Base-by-base conservation (phyloP, 108 stramenopile species). In the Nitzschia sp. region DNA sequence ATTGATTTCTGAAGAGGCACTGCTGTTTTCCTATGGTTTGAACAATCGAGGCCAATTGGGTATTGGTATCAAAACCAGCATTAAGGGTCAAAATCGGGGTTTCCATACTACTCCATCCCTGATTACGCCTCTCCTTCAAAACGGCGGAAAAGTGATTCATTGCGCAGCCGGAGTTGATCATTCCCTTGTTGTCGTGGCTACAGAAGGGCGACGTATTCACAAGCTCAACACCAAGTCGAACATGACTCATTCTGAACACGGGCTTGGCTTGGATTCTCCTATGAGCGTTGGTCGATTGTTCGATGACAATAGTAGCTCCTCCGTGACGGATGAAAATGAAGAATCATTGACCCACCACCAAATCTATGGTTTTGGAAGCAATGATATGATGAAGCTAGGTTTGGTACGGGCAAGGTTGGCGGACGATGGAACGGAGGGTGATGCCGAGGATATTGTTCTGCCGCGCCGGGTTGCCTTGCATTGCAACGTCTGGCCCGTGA, bases 161-260 rank as follows among this genome's bases (percentile, higher is more conserved):
- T 88, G 87, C 71, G 89, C 89, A 21, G 92, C 92, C 7, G 92
- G 92, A 26, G 71, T 90, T 3, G 80, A 88, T 57, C 86, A 93
- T 53, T 88, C 87, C 15, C 65, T 93, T 2, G 88, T 93, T 1
- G 84, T 88, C 7, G 86, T 93, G 10, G 51, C 71, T 63, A 93
- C 89, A 43, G 87, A 88, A 55, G 81, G 77, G 19, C 41, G 81
- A 44, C 67, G 84, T 15, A 20, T 83, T 19, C 70, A 75, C 38
- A 76, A 72, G n/a, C 60, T 75, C 7, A 67, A 75, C 41, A 64
- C 50, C 12, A 59, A 64, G 50, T 56, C 46, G 6, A 63, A 41
- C 25, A 67, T 66, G 22, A 58, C 72, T 17, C 42, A 75, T 24
- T 75, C 73, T 6, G 73, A 75, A 19, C 57, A 62, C 63, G 48